Base-by-base conservation (phyloP, 257 asterid genomes). In the Solanum chiquidenum region DNA sequence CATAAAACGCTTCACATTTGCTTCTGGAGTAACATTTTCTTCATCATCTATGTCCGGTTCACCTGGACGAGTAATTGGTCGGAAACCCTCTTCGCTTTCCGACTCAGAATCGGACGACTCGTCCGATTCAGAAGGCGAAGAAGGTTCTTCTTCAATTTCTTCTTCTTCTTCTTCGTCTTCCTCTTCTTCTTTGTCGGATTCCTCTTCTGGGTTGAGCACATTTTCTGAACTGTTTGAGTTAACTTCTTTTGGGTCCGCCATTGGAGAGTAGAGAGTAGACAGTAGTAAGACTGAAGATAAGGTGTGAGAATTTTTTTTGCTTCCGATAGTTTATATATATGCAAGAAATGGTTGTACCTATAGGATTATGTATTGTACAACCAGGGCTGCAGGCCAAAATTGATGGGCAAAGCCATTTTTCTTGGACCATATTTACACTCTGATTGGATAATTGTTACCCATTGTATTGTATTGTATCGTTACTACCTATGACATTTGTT, bases 21-120 rank as follows among this genome's bases (percentile, higher is more conserved):
- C 93, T 76, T 94, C 98, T 5, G 97, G 92, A 12, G 83, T 86
- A 90, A 91, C 91, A 62, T 69, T 74, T 12, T 73, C 87, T 37
- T 94, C 94, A 13, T 72, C 62, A 21, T 68, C 95, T 8, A 72
- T 16, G 52, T 93, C 91, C 29, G 86, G 14, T 25, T 84, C 90
- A 11, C 87, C 86, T 0, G 88, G 44, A 23, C 75, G 74, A 83
- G 79, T 75, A 6, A 88, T 83, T 7, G 91, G 90, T 55, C 86
- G 92, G 72, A 89, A 82, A 1, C 89, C 94, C 9, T 89, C 35
- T 21, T 90, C 92, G 4, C 89, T 74, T 34, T 89, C 85, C 5
- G 88, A 88, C 49, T 86, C 91, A 27, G 86, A 74, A 60, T 90
- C 73, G 6, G 71, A 62, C 9, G 35, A 25, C 1, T 64, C 73